A percentile compares a stretch with the other conserved stretches of the same genome.
Evolutionary conservation across 768 basidiomycete genomes (phyloP).

Genomic region (Boletus eberwhitei): DNA sequence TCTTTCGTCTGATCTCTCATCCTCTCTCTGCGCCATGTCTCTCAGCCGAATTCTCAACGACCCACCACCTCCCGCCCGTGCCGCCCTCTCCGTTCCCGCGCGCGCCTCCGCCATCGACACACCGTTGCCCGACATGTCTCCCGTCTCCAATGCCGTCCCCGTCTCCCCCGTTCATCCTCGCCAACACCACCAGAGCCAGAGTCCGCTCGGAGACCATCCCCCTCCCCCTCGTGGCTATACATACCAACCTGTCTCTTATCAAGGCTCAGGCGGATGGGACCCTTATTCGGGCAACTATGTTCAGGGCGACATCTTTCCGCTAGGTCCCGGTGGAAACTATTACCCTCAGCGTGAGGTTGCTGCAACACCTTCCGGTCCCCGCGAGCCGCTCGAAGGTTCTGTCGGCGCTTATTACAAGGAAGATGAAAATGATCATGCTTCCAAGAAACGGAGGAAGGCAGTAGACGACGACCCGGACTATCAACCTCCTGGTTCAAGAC

Average conservation of each 20-base stretch:
- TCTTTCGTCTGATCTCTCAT: background rate
- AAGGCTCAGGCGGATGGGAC: slow-evolving; percentile 40
- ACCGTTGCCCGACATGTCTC: slow-evolving; percentile 23
- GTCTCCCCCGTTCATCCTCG: slow-evolving; percentile 20
- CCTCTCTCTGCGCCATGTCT: slow-evolving; percentile 50
- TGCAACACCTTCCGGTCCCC: slow-evolving; percentile 8
- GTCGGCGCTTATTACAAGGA: slow-evolving; percentile 31
- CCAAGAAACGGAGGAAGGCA: slow-evolving; percentile 50
- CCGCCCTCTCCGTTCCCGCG: slow-evolving; percentile 23
- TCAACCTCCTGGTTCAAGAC: slow-evolving; percentile 43
- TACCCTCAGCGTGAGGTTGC: slow-evolving; percentile 31
- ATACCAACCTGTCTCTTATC: slow-evolving; percentile 39
- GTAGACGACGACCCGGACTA: slow-evolving; percentile 53
- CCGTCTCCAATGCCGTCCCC: slow-evolving; percentile 13
- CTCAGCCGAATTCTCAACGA: slow-evolving; percentile 79
- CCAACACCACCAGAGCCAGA: slow-evolving; percentile 28
- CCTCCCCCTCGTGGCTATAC: slow-evolving; percentile 32
- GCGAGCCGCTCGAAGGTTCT: slow-evolving; percentile 20
- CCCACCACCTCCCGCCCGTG: slow-evolving; percentile 46
- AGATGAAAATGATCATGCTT: slow-evolving; percentile 28
- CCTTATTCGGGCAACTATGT: slow-evolving; percentile 36
- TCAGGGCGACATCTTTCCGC: slow-evolving; percentile 37
- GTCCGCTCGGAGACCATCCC: slow-evolving; percentile 30
- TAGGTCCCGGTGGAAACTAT: slow-evolving; percentile 36
- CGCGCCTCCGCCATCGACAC: slow-evolving; percentile 23